phyloP scores from a whole-genome alignment of 2,329 filamentous ascomycete genomes.

The Passalora sequoiae region DNA sequence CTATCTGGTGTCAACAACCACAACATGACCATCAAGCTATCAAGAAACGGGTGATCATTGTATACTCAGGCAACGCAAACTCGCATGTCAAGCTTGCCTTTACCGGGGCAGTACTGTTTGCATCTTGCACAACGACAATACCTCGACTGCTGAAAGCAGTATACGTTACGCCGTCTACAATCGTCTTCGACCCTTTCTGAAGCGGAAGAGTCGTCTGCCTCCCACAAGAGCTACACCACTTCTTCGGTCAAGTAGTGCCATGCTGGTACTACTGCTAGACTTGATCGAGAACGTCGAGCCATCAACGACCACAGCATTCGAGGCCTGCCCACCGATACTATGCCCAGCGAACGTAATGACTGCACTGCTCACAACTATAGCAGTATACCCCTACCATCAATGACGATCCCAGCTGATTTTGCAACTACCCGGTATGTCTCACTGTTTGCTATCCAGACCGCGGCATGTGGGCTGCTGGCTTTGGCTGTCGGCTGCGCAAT shows the following conservation, averaged over 20 bases:
- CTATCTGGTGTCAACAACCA: too few relatives aligned
- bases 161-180: neutral
- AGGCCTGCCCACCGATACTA: neutral
- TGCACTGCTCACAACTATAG: neutral
- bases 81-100: too few relatives aligned
- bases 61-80: too few relatives aligned
- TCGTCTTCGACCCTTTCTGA: neutral
- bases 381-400: neutral
- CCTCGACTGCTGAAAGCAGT: neutral
- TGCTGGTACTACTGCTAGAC: too few relatives aligned
- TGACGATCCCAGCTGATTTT: neutral
- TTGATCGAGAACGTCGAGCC: neutral
- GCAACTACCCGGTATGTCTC: neutral
- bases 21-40: too few relatives aligned
- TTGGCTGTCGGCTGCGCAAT: neutral
- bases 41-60: neutral
- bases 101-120: neutral
- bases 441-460: neutral
- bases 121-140: neutral
- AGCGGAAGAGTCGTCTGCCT: neutral
- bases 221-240: neutral
- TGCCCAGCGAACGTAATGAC: neutral
- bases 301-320: constrained; percentile 1
- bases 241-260: too few relatives aligned
- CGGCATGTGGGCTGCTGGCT: neutral